phyloP scores from a whole-genome alignment of 2,329 filamentous ascomycete genomes.

The Chalaropsis thielavioides region DNA sequence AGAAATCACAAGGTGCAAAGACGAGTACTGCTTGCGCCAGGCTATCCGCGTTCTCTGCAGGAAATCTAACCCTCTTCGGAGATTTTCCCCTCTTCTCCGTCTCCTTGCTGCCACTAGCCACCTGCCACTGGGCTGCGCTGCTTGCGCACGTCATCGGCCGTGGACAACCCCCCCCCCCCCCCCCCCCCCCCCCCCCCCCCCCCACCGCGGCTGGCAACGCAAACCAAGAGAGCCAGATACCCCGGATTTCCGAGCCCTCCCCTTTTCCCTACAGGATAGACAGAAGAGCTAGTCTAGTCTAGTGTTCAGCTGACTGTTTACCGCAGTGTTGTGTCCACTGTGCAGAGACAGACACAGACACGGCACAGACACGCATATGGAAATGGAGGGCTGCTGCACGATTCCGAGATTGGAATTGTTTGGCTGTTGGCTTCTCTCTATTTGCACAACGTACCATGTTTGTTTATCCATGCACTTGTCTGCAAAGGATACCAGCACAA shows the following conservation, averaged over 20 bases:
- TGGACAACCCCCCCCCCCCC: not conserved
- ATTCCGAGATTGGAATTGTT: not conserved
- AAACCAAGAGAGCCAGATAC: not conserved
- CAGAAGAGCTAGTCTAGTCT: not conserved
- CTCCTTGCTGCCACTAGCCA: not conserved
- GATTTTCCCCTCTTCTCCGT: too few relatives aligned
- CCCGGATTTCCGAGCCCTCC: not conserved
- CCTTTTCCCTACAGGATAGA: not conserved
- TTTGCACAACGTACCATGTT: not conserved
- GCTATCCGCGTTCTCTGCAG: too few relatives aligned
- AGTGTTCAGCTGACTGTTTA: not conserved
- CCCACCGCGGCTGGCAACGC: not conserved
- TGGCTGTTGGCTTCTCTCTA: not conserved
- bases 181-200: not conserved
- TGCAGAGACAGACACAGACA: not conserved
- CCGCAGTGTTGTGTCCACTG: not conserved
- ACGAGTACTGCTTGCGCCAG: not conserved
- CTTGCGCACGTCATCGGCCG: not conserved
- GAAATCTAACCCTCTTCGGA: too few relatives aligned
- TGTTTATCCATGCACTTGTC: not conserved
- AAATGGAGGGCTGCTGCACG: not conserved
- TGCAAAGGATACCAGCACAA: not conserved
- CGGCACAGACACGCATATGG: not conserved
- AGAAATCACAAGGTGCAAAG: not conserved
- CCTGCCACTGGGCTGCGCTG: not conserved